Evolutionary conservation across 306 rosid species (phyloP), one percentile per base, ranked within the genome.

Genomic region (Pterocarpus macrocarpus): DNA sequence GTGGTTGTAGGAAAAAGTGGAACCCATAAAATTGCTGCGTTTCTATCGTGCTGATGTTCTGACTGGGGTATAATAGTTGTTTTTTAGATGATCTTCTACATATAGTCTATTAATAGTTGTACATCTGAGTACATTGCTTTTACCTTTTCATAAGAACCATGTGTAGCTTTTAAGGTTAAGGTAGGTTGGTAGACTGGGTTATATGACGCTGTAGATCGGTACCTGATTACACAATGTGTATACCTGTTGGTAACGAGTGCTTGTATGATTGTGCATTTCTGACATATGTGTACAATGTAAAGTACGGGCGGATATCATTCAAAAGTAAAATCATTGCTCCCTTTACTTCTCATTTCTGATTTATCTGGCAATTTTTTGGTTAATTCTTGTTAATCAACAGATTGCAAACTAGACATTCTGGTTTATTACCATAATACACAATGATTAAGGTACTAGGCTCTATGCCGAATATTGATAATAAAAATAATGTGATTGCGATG

Each of bases 1-100:
- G 68, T 80, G 82, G 16, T 88, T 47, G 41, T 73, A 92, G 99
- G 97, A 92, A 80, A 91, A 75, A 82, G 88, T 90, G 87, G 88
- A 91, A 83, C 90, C 89, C 13, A 68, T 91, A 50, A 92, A 92
- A 75, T 66, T 90, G 89, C 89, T 95, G 85, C 95, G 38, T 64
- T 92, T 95, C 84, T 95, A 90, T 80, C 88, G 89, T 67, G 97
- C 88, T 69, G 47, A 39, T n/a, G 30, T 17, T 79, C 87, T 71
- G 73, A 68, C 35, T 36, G 62, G 47, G 36, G 63, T 44, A 61
- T 69, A 41, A 34, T 86, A 56, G 2, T 28, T 22, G 28, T 22
- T 22, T 22, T 22, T 78, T 39, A 50, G 70, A 76, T 67, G 65
- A 13, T 56, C 47, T 62, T 17, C 17, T 62, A 67, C 56, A 3